Conservation (phyloP, 2,329 filamentous ascomycete species). For the Cadophora gregata region DNA sequence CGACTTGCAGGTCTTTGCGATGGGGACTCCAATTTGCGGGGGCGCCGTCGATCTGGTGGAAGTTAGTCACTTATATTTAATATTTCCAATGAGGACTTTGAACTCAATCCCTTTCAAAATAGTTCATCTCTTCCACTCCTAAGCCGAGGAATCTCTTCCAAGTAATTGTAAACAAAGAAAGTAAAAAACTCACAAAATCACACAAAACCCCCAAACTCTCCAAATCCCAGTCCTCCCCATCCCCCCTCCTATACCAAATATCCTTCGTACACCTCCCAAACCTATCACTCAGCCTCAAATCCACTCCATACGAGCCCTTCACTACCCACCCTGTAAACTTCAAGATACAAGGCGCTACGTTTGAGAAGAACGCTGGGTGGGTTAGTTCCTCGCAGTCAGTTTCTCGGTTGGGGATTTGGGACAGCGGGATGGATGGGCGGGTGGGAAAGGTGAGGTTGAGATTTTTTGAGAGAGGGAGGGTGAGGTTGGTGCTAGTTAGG, state of each 20-base stretch:
- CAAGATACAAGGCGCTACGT: background rate
- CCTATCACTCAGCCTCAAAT: constrained; percentile 1
- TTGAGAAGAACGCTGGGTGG: background rate
- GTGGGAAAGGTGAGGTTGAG: background rate
- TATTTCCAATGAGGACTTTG: too few relatives aligned
- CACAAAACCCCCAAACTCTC: background rate
- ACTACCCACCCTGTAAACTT: constrained; percentile 3
- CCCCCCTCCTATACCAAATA: background rate
- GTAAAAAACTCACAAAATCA: background rate
- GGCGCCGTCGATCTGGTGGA: background rate
- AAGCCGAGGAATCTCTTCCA: background rate
- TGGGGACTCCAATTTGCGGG: background rate
- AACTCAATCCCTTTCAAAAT: too few relatives aligned
- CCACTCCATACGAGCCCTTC: background rate
- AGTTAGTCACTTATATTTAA: background rate
- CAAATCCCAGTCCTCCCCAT: constrained; percentile 6
- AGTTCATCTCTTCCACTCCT: too few relatives aligned
- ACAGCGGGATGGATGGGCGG: background rate
- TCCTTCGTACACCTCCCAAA: constrained; percentile 5
- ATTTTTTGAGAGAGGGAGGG: background rate
- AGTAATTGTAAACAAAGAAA: background rate
- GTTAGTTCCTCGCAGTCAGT: background rate
- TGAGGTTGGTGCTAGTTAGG: background rate
- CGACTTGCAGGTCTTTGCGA: background rate
- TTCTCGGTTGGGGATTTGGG: background rate